phyloP scores from a whole-genome alignment of 768 basidiomycete genomes.

The Tulasnella calospora region DNA sequence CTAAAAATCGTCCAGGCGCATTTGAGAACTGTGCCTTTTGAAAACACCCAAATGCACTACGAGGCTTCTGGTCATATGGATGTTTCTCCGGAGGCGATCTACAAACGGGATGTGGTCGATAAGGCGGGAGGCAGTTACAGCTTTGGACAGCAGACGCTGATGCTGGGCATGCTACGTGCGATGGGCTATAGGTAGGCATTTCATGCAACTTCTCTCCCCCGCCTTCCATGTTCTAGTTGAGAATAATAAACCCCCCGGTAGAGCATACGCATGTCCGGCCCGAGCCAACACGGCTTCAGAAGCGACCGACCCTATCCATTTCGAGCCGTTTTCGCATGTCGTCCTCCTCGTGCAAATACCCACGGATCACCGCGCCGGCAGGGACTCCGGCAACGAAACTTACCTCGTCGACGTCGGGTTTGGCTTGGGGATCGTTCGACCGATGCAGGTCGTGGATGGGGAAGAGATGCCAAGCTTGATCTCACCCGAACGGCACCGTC shows the following conservation, averaged over 20 bases:
- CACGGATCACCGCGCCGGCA: too few species aligned
- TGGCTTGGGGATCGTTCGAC: background rate
- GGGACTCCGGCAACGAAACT: background rate
- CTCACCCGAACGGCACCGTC: background rate
- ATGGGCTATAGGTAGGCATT: constrained; percentile 8
- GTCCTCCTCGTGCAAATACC: constrained; percentile 5
- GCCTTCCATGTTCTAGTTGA: background rate
- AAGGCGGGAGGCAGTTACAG: constrained; percentile 4
- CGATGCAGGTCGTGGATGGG: background rate
- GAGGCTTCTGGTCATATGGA: background rate
- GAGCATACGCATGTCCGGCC: background rate
- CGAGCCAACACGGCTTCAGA: background rate
- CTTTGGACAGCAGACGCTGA: background rate
- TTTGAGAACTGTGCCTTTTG: constrained; percentile 1
- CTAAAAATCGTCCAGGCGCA: background rate
- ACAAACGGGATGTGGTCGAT: background rate
- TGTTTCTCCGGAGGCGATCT: background rate
- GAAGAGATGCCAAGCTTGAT: background rate
- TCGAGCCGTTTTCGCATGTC: background rate
- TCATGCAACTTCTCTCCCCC: too few species aligned
- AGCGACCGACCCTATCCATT: background rate
- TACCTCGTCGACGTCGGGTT: constrained; percentile 18
- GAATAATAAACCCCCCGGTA: background rate
- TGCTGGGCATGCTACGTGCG: background rate
- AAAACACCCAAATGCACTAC: constrained; percentile 19